Base-by-base conservation (phyloP, 176 grass and related monocot species). In the Poa pratensis region DNA sequence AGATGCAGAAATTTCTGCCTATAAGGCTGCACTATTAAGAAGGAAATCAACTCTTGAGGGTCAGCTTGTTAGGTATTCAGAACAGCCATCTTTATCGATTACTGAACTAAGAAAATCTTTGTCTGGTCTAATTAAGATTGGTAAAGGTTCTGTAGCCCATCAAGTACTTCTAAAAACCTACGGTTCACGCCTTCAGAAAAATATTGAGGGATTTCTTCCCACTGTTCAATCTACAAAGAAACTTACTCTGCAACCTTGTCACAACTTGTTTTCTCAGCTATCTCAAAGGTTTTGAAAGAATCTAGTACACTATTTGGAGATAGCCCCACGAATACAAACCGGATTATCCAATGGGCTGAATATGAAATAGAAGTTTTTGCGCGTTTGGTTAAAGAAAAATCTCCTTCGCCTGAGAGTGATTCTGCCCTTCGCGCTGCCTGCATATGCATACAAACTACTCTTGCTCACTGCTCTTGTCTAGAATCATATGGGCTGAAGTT, bases 181-280 rank as follows among this genome's bases (percentile, higher is more conserved):
- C 35, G 89, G 90, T 61, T 92, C 86, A 8, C 84, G 45, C 69
- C 82, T 98, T 75, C 93, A 90, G 57, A 95, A 94, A 92, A 88
- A 49, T 75, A 81, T 95, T 8, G 91, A 95, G 51, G 86, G 86
- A 49, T 98, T 98, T 92, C 86, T 98, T 69, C 91, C 93, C 15
- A 89, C 75, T 98, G 96, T 91, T 89, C 93, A 61, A 83, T 90
- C 26, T 98, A 98, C 81, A 87, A 78, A 27, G 84, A 95, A 75
- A 98, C 93, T 42, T 98, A 95, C 66, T 82, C 96, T 87, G 96
- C 96, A 68, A 92, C 81, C 34, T 86, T 98, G 28, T 98, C 96
- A 3, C 88, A 94, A 64, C 75, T 95, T 85, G 96, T 98, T 78
- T 98, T 98, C 81, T 95, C 96, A 84, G 91, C 91, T 53, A 95